Percentiles rank a stretch among this genome's conserved stretches.
These are phyloP conservation scores for Boletus barrowsii DNA, from an alignment of 768 basidiomycete genomes.

Conservation along the genomic window DNA sequence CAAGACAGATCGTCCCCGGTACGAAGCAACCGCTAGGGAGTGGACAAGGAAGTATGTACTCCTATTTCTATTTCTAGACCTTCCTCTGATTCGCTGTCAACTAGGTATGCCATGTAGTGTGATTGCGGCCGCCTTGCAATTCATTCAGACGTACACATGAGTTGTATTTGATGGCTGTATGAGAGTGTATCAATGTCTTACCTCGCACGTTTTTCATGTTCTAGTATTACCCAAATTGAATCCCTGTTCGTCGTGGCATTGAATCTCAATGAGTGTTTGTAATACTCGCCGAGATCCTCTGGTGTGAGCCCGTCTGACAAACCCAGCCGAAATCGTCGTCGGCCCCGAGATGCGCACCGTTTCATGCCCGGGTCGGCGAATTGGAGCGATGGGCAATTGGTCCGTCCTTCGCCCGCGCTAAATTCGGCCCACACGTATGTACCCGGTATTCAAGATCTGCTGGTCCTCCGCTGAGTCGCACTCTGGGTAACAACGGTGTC, in stretches of 20 bases:
- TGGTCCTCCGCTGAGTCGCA: neutral
- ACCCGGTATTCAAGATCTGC: neutral
- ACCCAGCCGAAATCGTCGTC: neutral
- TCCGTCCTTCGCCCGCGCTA: neutral
- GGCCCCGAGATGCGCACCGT: neutral
- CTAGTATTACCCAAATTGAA: slow-evolving; percentile 28
- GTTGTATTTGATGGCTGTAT: slow-evolving; percentile 33
- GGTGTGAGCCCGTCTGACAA: neutral
- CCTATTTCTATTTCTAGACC: neutral
- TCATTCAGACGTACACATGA: slow-evolving; percentile 20
- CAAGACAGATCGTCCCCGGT: slow-evolving; percentile 97
- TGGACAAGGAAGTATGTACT: slow-evolving; percentile 95
- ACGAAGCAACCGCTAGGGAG: slow-evolving; percentile 97
- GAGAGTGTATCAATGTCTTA: slow-evolving; percentile 34
- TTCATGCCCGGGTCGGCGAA: neutral
- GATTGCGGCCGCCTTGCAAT: slow-evolving; percentile 23
- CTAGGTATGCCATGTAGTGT: slow-evolving; percentile 54
- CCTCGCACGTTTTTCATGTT: slow-evolving; percentile 32
- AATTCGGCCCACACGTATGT: neutral
- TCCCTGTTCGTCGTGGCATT: slow-evolving; percentile 16
- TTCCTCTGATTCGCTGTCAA: neutral
- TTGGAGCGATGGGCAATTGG: neutral
- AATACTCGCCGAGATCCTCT: neutral
- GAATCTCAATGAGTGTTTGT: slow-evolving; percentile 18
- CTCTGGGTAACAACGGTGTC: neutral